Conservation (phyloP, 73 alveolate species). For the Tetrahymena elliotti region DNA sequence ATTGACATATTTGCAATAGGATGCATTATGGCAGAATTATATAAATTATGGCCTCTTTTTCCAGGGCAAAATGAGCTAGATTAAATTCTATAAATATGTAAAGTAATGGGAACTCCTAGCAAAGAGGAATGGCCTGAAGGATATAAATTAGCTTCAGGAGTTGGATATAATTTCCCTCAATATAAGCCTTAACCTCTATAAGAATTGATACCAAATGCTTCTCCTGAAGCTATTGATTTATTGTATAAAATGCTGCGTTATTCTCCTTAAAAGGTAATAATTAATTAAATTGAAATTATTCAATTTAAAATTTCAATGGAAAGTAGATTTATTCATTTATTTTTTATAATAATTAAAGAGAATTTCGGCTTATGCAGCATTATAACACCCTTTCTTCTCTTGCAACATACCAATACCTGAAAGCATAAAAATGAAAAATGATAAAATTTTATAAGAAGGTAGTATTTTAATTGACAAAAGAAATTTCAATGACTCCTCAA, state of each 20-base stretch:
- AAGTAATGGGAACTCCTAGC: conserved; percentile 98
- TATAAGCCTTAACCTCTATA: conserved; percentile 52
- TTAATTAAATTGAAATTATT: background rate
- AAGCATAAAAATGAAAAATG: background rate
- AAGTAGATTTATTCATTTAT: background rate
- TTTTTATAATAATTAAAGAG: background rate
- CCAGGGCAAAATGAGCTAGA: conserved; percentile 93
- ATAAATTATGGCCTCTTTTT: conserved; percentile 88
- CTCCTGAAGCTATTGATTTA: conserved; percentile 89
- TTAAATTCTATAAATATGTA: conserved; percentile 94
- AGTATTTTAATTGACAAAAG: background rate
- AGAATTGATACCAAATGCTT: conserved; percentile 82
- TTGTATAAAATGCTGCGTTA: conserved; percentile 80
- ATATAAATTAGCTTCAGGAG: conserved; percentile 41
- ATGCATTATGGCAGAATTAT: conserved; percentile 98
- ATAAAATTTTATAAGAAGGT: background rate
- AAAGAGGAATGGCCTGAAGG: conserved; percentile 63
- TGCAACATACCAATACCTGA: background rate
- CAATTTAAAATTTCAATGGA: background rate
- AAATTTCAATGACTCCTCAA: background rate
- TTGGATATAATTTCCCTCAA: conserved; percentile 27
- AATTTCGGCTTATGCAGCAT: background rate
- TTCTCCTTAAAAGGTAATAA: conserved; percentile 73
- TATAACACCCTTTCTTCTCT: background rate
- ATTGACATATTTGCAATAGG: conserved; percentile 98